phyloP scores from a whole-genome alignment of 257 asterid genomes.

The Fraxinus americana region DNA sequence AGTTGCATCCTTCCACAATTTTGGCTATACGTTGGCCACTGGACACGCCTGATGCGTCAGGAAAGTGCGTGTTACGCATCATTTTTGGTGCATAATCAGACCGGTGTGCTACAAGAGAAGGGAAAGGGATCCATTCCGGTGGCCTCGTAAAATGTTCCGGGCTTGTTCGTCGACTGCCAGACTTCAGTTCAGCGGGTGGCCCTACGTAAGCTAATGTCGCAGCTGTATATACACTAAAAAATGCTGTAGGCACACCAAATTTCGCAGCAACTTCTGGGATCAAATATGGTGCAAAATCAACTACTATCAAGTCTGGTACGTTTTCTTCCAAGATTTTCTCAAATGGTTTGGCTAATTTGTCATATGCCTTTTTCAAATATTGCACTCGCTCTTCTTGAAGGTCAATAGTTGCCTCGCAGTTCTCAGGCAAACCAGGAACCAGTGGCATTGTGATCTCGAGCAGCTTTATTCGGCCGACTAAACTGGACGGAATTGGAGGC shows the following conservation, averaged over 20 bases:
- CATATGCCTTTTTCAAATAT: slow-evolving; percentile 41
- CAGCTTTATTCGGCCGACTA: slow-evolving; percentile 23
- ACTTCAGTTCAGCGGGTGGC: slow-evolving; percentile 34
- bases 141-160: slow-evolving; percentile 34
- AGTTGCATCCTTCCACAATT: slow-evolving; percentile 33
- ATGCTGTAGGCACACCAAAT: slow-evolving; percentile 28
- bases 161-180: slow-evolving; percentile 31
- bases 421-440: slow-evolving; percentile 38
- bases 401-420: slow-evolving; percentile 47
- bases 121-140: slow-evolving; percentile 44
- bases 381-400: slow-evolving; percentile 31
- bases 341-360: slow-evolving; percentile 33
- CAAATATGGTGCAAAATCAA: slow-evolving; percentile 43
- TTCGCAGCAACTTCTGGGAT: slow-evolving; percentile 32
- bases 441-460: slow-evolving; percentile 33
- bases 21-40: slow-evolving; percentile 41
- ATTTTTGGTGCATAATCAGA: slow-evolving; percentile 28
- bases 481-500: slow-evolving; percentile 34
- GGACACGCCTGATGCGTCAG: slow-evolving; percentile 39
- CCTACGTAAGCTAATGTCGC: slow-evolving; percentile 44
- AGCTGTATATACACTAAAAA: slow-evolving; percentile 41
- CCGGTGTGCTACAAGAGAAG: slow-evolving; percentile 35
- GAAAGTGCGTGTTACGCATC: slow-evolving; percentile 22
- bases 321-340: slow-evolving; percentile 21
- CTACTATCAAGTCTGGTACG: slow-evolving; percentile 37